These are phyloP conservation scores for Phytophthora brassicae DNA, from an alignment of 352 stramenopile genomes.

Conservation along the genomic window DNA sequence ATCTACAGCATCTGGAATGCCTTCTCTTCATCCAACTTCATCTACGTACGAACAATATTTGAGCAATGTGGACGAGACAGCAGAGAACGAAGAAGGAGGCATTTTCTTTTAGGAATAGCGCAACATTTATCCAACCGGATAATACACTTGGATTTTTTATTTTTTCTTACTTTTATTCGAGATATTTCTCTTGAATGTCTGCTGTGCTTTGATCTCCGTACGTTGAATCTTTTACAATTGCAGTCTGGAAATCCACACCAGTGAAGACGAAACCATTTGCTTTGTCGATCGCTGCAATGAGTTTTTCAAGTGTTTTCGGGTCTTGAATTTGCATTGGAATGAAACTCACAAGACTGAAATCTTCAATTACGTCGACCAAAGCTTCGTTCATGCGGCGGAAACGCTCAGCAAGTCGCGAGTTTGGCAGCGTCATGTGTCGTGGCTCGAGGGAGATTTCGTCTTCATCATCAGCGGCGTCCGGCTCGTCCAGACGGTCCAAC, in stretches of 20 bases:
- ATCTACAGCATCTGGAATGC: slow-evolving; percentile 57
- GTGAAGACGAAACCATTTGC: slow-evolving; percentile 84
- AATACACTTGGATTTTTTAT: slow-evolving; percentile 41
- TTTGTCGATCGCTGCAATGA: slow-evolving; percentile 82
- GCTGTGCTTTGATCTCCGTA: slow-evolving; percentile 61
- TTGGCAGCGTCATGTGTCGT: slow-evolving; percentile 22
- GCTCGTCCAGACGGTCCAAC: slow-evolving; percentile 77
- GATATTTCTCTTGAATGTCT: slow-evolving; percentile 74
- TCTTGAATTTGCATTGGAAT: slow-evolving; percentile 82
- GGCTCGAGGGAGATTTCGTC: slow-evolving; percentile 40
- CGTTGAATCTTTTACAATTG: slow-evolving; percentile 70
- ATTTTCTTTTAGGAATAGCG: slow-evolving; percentile 83
- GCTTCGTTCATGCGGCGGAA: slow-evolving; percentile 86
- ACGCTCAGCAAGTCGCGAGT: slow-evolving; percentile 39
- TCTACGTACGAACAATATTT: slow-evolving; percentile 89
- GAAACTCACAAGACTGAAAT: slow-evolving; percentile 88
- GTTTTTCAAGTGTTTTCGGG: slow-evolving; percentile 55
- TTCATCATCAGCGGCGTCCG: slow-evolving; percentile 51
- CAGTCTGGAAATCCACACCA: slow-evolving; percentile 75
- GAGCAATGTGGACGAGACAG: slow-evolving; percentile 84
- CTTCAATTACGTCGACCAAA: slow-evolving; percentile 84
- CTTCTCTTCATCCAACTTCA: slow-evolving; percentile 59
- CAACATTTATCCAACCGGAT: too few relatives aligned
- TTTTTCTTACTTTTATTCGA: slow-evolving; percentile 51
- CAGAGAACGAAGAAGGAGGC: slow-evolving; percentile 71